These are phyloP conservation scores for Pseudopyricularia javanii DNA, from an alignment of 2,329 filamentous ascomycete genomes.

Conservation along the genomic window DNA sequence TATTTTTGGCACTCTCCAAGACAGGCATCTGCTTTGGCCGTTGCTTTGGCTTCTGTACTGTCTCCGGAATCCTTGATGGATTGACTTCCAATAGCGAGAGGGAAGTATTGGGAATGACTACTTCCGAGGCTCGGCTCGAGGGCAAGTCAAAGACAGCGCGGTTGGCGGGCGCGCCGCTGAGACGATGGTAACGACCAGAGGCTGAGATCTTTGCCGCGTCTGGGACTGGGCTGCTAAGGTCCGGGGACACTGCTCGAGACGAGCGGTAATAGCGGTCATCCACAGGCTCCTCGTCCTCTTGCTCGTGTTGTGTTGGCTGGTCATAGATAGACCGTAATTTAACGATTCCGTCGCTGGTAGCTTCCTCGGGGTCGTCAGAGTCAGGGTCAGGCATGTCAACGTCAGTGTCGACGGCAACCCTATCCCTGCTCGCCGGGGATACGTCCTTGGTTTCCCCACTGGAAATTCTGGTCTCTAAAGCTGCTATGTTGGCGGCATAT, in stretches of 20 bases:
- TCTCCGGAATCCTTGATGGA: slow-evolving; percentile 1
- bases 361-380: neutral
- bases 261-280: neutral
- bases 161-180: neutral
- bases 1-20: neutral
- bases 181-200: neutral
- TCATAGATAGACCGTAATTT: neutral
- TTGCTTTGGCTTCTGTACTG: neutral
- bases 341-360: too few relatives aligned
- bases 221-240: neutral
- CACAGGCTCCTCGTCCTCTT: neutral
- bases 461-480: neutral
- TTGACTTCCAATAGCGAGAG: neutral
- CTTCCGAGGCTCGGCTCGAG: neutral
- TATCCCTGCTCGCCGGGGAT: neutral
- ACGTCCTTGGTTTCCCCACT: neutral
- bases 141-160: neutral
- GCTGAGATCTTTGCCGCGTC: neutral
- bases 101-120: slow-evolving; percentile 1
- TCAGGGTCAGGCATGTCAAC: neutral
- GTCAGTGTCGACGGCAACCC: neutral
- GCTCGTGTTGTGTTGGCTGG: neutral
- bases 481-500: slow-evolving; percentile 6
- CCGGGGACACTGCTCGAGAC: neutral
- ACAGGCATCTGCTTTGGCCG: neutral